Evolutionary conservation across 306 rosid genomes (phyloP), one percentile per base, ranked within the genome.

Genomic region (Lagenaria siceraria): DNA sequence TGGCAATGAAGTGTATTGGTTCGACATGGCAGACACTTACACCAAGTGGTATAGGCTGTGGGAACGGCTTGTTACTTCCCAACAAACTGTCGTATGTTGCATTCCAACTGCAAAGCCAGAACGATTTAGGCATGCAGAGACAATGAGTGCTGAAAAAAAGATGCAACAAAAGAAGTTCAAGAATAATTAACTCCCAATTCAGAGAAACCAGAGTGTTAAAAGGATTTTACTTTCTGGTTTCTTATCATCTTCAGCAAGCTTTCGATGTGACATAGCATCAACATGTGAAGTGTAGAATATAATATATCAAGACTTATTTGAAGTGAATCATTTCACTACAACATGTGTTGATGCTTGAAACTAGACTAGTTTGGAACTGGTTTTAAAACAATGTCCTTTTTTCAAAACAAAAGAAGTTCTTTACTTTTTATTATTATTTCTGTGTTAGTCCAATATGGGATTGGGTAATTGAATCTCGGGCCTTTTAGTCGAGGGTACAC

Each of bases 41-140:
- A 11, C 86, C 52, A 19, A 94, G 97, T 75, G 97, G 92, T 78
- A 91, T 78, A 60, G 94, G 88, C 83, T 87, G 98, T 29, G 92
- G 86, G 80, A 94, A 94, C 51, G 96, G 93, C 87, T 94, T 94
- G 88, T 85, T 89, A 87, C 85, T 94, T 59, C 93, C 94, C 22
- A 91, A 88, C 78, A 94, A 89, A 84, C 83, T 88, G 63, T 94
- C 98, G 46, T 94, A 90, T 0, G 98, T 86, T 46, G 92, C 90
- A 68, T 90, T 90, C 96, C 96, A 90, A 89, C 98, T 94, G 95
- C 92, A 91, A 86, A 80, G 91, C 88, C 90, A 89, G 75, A 81
- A 79, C 60, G 29, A 52, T 40, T 76, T 77, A 85, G 79, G 88
- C 85, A 87, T 78, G 89, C 84, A 87, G 80, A 82, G 86, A 86